These are phyloP conservation scores for Coniferiporia weirii DNA, from an alignment of 1,284 basidiomycete genomes.

Conservation along the genomic window DNA sequence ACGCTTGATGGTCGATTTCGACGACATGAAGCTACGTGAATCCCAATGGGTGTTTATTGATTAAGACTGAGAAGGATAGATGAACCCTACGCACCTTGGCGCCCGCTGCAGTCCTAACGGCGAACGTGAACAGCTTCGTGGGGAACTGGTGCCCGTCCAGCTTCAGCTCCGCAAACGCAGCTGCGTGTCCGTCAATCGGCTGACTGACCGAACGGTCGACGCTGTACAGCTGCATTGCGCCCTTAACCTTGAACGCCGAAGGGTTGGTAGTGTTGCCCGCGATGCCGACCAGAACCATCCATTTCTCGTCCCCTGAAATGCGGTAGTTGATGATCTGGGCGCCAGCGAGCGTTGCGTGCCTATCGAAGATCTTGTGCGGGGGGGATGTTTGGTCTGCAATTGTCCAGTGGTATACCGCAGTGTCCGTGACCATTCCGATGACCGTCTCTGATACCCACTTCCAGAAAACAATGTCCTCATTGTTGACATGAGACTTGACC, in stretches of 20 bases:
- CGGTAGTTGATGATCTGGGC: slow-evolving; percentile 99
- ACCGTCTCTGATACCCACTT: slow-evolving; percentile 93
- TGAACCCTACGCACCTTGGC: slow-evolving; percentile 70
- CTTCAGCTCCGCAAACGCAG: slow-evolving; percentile 91
- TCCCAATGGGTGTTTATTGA: neutral
- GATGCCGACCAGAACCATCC: slow-evolving; percentile 96
- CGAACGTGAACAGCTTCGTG: slow-evolving; percentile 94
- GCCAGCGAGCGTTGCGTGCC: slow-evolving; percentile 90
- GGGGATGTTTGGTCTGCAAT: slow-evolving; percentile 68
- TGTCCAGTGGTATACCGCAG: slow-evolving; percentile 93
- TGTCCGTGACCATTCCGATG: slow-evolving; percentile 94
- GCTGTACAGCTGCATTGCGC: slow-evolving; percentile 93
- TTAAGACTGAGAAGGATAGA: neutral
- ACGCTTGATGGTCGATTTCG: slow-evolving; percentile 94
- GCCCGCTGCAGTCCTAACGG: slow-evolving; percentile 91
- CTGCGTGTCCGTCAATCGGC: slow-evolving; percentile 98
- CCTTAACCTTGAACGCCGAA: slow-evolving; percentile 96
- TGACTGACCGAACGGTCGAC: slow-evolving; percentile 92
- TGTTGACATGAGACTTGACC: slow-evolving; percentile 93
- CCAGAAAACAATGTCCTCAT: slow-evolving; percentile 97
- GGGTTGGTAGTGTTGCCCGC: slow-evolving; percentile 90
- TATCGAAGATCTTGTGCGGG: slow-evolving; percentile 92
- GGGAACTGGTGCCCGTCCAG: slow-evolving; percentile 78
- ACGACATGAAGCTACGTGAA: slow-evolving; percentile 85
- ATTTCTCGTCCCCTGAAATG: slow-evolving; percentile 88